A percentile compares a stretch with the other conserved stretches of the same genome.
These are phyloP conservation scores for Daldinia sp. DNA, from an alignment of 2,329 filamentous ascomycete genomes.

Conservation along the genomic window DNA sequence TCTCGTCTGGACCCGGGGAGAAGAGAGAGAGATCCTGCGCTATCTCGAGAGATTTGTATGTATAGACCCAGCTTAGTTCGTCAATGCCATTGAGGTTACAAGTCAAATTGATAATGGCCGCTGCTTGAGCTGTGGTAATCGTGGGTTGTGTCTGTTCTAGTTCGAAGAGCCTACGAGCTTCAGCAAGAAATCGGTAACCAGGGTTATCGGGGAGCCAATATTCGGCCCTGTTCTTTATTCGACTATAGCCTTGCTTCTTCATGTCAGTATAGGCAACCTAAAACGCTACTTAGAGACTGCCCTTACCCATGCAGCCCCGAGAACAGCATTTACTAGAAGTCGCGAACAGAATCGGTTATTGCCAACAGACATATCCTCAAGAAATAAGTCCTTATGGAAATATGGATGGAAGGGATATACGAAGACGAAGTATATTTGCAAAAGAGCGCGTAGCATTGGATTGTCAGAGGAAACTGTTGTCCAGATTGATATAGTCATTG, in stretches of 20 bases:
- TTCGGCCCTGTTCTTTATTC: conserved; percentile 49
- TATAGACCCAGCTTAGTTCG: conserved; percentile 44
- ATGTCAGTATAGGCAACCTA: conserved; percentile 14
- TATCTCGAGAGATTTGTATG: conserved; percentile 42
- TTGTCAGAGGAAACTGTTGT: conserved; percentile 48
- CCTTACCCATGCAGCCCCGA: conserved; percentile 50
- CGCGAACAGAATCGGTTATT: conserved; percentile 45
- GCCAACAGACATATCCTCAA: conserved; percentile 46
- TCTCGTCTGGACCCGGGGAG: conserved; percentile 28
- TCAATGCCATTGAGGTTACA: conserved; percentile 49
- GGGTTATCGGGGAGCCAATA: conserved; percentile 55
- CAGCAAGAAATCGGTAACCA: conserved; percentile 54
- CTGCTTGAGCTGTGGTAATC: conserved; percentile 54
- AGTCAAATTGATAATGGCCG: conserved; percentile 50
- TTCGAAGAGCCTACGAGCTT: conserved; percentile 57
- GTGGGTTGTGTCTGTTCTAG: conserved; percentile 46
- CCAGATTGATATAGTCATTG: conserved; percentile 46
- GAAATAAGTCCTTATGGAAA: conserved; percentile 48
- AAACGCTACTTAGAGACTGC: not conserved
- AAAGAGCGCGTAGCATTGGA: conserved; percentile 43
- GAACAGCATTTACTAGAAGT: conserved; percentile 47
- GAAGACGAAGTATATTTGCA: conserved; percentile 43
- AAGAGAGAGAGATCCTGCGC: conserved; percentile 46
- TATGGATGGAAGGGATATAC: conserved; percentile 40
- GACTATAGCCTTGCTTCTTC: conserved; percentile 50